A percentile compares a stretch with the other conserved stretches of the same genome.
Evolutionary conservation across 1,284 basidiomycete genomes (phyloP).

Genomic region (Trichosporon coremiiforme): DNA sequence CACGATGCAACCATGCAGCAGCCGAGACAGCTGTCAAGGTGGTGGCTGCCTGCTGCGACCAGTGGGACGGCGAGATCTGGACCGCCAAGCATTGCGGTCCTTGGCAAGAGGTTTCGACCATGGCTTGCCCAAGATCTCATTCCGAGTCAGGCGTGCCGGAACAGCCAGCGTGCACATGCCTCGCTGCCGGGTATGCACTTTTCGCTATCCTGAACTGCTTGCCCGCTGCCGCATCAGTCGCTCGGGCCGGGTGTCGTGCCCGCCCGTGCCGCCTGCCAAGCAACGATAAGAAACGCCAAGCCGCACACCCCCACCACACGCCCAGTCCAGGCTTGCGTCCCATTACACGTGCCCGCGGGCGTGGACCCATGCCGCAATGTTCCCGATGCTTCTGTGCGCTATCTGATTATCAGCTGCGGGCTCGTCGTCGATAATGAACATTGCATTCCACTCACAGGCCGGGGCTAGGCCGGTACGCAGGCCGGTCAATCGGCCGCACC

Average conservation of each 20-base stretch:
- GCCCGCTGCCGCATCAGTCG: neutral
- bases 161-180: neutral
- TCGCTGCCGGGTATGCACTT: conserved; percentile 7
- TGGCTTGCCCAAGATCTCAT: neutral
- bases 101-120: neutral
- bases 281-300: conserved; percentile 2
- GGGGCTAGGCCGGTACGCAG: neutral
- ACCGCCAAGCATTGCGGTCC: neutral
- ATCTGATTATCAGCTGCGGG: neutral
- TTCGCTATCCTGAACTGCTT: conserved; percentile 42
- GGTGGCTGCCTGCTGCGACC: neutral
- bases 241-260: neutral
- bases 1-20: neutral
- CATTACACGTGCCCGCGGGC: neutral
- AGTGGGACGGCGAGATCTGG: neutral
- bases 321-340: neutral
- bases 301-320: neutral
- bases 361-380: conserved; percentile 6
- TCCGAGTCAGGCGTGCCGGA: neutral
- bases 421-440: neutral
- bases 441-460: neutral
- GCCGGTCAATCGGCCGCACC: neutral
- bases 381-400: neutral
- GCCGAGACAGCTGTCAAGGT: neutral
- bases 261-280: neutral